Evolutionary conservation across 352 stramenopile species (phyloP).

Genomic region (Phytopythium boreale): DNA sequence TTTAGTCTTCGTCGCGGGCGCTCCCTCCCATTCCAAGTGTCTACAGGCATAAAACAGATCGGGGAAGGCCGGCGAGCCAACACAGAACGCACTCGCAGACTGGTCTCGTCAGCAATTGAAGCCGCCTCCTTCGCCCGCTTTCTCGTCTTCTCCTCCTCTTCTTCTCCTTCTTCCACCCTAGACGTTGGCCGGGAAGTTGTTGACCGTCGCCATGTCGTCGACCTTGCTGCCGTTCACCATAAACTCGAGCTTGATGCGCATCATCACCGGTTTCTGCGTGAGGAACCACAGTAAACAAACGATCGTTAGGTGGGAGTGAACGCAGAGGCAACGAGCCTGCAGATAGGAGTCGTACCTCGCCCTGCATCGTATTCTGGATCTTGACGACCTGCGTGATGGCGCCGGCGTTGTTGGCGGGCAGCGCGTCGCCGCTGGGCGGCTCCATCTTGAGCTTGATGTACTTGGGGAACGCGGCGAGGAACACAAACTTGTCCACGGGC

Average conservation of each 20-base stretch:
- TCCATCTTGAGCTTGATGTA: constrained; percentile 99
- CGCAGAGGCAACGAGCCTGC: neutral
- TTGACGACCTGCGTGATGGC: constrained; percentile 94
- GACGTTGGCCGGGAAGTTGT: constrained; percentile 67
- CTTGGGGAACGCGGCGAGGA: constrained; percentile 95
- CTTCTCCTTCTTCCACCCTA: constrained; percentile 21
- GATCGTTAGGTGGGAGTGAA: neutral
- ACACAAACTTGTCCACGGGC: constrained; percentile 91
- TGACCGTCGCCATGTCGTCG: constrained; percentile 83
- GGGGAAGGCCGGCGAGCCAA: constrained; percentile 1
- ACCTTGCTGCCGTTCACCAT: constrained; percentile 81
- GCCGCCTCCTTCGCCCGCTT: neutral
- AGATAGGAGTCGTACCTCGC: constrained; percentile 64
- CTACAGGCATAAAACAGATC: constrained; percentile 13
- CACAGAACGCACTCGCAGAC: neutral
- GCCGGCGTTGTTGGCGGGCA: constrained; percentile 82
- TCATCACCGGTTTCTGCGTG: constrained; percentile 83
- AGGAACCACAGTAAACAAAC: constrained; percentile 8
- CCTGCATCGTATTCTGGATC: constrained; percentile 95
- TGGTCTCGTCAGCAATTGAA: neutral
- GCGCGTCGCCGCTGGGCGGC: constrained; percentile 89
- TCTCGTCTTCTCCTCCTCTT: constrained; percentile 7
- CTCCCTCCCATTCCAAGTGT: constrained; percentile 10
- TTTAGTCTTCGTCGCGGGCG: neutral
- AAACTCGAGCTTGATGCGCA: constrained; percentile 86